A percentile compares a stretch with the other conserved stretches of the same genome.
Conservation (phyloP, 2,329 filamentous ascomycete genomes). For the Pestalotiopsis sp. region DNA sequence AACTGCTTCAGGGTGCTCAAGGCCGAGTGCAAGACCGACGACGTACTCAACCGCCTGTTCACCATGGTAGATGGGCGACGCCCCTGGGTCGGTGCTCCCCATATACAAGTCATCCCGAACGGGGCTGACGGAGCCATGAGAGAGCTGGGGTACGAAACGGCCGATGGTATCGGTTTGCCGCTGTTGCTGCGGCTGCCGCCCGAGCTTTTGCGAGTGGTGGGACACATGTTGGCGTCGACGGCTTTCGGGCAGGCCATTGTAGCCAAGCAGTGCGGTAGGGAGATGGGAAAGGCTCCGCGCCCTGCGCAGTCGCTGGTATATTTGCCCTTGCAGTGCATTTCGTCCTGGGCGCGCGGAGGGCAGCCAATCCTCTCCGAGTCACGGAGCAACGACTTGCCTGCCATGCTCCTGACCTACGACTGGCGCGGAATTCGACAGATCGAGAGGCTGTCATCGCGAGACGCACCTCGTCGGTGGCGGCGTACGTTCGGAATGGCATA, state of each 20-base stretch:
- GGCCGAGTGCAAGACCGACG: background rate
- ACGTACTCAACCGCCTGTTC: constrained; percentile 5
- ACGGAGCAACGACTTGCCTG: background rate
- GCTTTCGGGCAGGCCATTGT: constrained; percentile 1
- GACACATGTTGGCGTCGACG: background rate
- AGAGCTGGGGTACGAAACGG: background rate
- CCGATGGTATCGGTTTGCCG: background rate
- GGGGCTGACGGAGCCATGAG: background rate
- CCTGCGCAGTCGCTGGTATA: background rate
- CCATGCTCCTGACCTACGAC: constrained; percentile 9
- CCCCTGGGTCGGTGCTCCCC: background rate
- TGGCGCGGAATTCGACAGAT: background rate
- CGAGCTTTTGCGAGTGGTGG: constrained; percentile 2
- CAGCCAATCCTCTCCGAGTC: background rate
- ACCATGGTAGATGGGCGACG: background rate
- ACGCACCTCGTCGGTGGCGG: background rate
- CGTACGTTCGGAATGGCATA: background rate
- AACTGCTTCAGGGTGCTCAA: constrained; percentile 8
- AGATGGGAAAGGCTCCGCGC: background rate
- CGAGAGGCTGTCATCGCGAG: background rate
- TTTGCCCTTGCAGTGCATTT: background rate
- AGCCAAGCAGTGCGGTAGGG: background rate
- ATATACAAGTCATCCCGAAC: background rate
- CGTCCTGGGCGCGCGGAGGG: background rate
- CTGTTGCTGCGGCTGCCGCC: background rate